phyloP scores from a whole-genome alignment of 2,329 filamentous ascomycete genomes.

The Incumbomyces delicatus region DNA sequence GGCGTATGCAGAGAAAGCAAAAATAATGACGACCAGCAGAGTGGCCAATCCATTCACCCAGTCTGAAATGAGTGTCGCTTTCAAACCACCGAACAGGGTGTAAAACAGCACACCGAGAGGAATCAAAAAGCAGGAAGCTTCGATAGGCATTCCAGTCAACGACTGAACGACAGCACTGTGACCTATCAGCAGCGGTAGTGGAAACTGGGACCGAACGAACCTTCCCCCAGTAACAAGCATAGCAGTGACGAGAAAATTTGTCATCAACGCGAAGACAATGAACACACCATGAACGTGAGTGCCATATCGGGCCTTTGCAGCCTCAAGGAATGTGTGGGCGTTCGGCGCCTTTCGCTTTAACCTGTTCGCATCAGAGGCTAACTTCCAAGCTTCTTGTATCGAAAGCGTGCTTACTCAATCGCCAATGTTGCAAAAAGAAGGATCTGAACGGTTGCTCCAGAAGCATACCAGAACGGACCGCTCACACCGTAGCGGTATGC shows the following conservation, averaged over 20 bases:
- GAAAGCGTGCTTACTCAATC: constrained; percentile 47
- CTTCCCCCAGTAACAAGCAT: constrained; percentile 41
- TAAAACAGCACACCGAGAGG: constrained; percentile 74
- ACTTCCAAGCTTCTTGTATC: no score
- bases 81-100: constrained; percentile 62
- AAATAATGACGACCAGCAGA: constrained; percentile 68
- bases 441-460: constrained; percentile 75
- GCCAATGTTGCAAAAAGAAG: constrained; percentile 82
- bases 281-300: constrained; percentile 63
- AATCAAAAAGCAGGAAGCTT: constrained; percentile 74
- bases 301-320: constrained; percentile 73
- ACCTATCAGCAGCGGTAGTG: constrained; percentile 56
- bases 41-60: constrained; percentile 80
- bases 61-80: constrained; percentile 77
- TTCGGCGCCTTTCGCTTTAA: constrained; percentile 79
- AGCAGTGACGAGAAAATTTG: constrained; percentile 76
- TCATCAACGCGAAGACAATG: constrained; percentile 74
- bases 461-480: constrained; percentile 58
- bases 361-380: no score
- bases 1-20: constrained; percentile 72
- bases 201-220: no score
- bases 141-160: constrained; percentile 64
- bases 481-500: constrained; percentile 68
- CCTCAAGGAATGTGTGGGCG: constrained; percentile 75
- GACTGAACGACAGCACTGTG: constrained; percentile 64